Conservation (phyloP, 2,329 filamentous ascomycete genomes). For the Ceratocystis variospora region DNA sequence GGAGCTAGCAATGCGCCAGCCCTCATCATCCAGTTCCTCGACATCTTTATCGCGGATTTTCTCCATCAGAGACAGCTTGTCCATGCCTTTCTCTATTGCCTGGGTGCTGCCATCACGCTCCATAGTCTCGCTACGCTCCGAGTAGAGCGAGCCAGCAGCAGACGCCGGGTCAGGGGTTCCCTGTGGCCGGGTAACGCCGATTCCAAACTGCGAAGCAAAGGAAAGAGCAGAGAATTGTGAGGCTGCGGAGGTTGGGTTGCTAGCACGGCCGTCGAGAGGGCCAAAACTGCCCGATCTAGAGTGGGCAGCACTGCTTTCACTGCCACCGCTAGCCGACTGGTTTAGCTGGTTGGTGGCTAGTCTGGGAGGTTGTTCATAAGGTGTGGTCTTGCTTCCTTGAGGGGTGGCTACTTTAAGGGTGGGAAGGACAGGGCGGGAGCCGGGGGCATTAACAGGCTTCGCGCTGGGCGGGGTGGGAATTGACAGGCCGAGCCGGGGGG, state of each 20-base stretch:
- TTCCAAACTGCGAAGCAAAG: conserved; percentile 59
- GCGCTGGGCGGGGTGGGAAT: conserved; percentile 78
- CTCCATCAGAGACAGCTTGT: conserved; percentile 47
- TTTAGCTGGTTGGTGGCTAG: conserved; percentile 33
- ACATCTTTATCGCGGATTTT: conserved; percentile 63
- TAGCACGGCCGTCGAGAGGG: conserved; percentile 57
- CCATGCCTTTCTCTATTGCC: conserved; percentile 55
- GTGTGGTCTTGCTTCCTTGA: conserved; percentile 62
- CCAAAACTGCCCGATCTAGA: conserved; percentile 78
- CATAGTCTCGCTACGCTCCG: conserved; percentile 57
- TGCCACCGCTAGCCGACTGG: conserved; percentile 60
- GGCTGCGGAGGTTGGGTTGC: conserved; percentile 74
- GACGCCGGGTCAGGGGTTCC: conserved; percentile 74
- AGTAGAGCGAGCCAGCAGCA: conserved; percentile 69
- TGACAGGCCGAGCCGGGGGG: conserved; percentile 71
- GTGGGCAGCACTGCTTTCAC: conserved; percentile 64
- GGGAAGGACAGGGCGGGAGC: conserved; percentile 47
- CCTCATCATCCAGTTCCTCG: conserved; percentile 86
- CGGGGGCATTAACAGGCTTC: conserved; percentile 50
- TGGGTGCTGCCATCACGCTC: conserved; percentile 60
- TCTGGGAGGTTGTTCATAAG: conserved; percentile 47
- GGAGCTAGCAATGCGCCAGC: conserved; percentile 84
- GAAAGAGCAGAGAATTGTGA: conserved; percentile 74
- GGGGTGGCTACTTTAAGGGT: conserved; percentile 76
- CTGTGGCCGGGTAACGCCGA: conserved; percentile 49